Conservation (phyloP, 2,329 filamentous ascomycete genomes). For the Aureobasidium sp. region DNA sequence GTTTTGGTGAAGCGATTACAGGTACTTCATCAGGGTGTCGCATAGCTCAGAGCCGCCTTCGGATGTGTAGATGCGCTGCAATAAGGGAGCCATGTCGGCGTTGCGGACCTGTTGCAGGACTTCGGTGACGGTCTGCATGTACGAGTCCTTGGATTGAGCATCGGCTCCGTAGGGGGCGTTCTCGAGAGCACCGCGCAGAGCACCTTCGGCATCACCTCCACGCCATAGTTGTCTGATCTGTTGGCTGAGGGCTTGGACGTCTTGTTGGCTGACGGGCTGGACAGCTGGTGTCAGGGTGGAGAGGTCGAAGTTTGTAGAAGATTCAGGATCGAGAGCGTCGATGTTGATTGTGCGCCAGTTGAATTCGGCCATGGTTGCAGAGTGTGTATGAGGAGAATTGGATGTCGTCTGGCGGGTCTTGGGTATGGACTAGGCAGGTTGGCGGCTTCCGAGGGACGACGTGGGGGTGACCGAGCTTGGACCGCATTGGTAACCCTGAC, state of each 20-base stretch:
- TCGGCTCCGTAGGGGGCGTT: constrained; percentile 64
- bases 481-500: background rate
- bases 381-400: background rate
- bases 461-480: background rate
- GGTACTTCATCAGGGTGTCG: constrained; percentile 95
- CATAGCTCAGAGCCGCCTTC: constrained; percentile 75
- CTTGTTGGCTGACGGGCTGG: constrained; percentile 64
- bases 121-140: constrained; percentile 81
- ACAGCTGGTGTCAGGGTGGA: constrained; percentile 71
- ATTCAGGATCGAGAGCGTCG: constrained; percentile 83
- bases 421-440: background rate
- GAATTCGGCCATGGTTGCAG: constrained; percentile 37
- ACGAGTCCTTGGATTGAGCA: constrained; percentile 58
- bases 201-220: constrained; percentile 80
- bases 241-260: constrained; percentile 66
- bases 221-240: constrained; percentile 84
- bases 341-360: constrained; percentile 88
- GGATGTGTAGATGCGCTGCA: constrained; percentile 70
- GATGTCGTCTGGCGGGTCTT: background rate
- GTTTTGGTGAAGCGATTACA: too few species aligned
- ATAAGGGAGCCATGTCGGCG: constrained; percentile 84
- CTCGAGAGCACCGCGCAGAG: constrained; percentile 74
- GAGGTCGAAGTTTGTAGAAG: constrained; percentile 82
- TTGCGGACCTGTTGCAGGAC: constrained; percentile 94
- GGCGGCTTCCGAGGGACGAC: background rate